Evolutionary conservation across 2,329 filamentous ascomycete genomes (phyloP).

Genomic region (Nemania sp.): DNA sequence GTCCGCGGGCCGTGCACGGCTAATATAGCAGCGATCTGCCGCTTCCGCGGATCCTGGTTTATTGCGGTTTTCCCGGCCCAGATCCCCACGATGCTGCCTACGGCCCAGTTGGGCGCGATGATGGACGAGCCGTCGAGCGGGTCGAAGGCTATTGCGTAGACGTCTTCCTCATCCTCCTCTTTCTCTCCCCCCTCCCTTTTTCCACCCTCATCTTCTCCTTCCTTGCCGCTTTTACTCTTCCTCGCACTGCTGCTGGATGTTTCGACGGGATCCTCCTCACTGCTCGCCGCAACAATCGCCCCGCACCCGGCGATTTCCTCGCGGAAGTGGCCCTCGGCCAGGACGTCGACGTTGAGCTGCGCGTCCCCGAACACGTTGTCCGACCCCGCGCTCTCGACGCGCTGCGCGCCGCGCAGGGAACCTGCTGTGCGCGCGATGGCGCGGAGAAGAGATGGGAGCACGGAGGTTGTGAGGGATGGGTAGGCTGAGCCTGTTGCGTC

Average conservation of each 20-base stretch:
- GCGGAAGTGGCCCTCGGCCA: conserved; percentile 54
- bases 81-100: conserved; percentile 62
- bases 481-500: conserved; percentile 20
- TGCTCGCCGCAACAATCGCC: conserved; percentile 54
- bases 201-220: neutral
- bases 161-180: neutral
- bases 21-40: conserved; percentile 56
- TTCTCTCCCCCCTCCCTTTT: neutral
- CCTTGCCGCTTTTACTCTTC: neutral
- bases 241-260: conserved; percentile 3
- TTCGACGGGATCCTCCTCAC: conserved; percentile 64
- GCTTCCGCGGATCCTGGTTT: conserved; percentile 44
- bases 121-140: conserved; percentile 66
- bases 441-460: conserved; percentile 53
- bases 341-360: conserved; percentile 61
- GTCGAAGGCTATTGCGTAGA: conserved; percentile 64
- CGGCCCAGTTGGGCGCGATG: conserved; percentile 60
- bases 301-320: conserved; percentile 48
- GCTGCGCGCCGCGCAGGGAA: conserved; percentile 48
- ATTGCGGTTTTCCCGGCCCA: conserved; percentile 57
- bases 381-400: conserved; percentile 52
- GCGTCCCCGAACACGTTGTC: conserved; percentile 62
- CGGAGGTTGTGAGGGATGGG: conserved; percentile 44
- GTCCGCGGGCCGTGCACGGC: conserved; percentile 60
- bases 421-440: conserved; percentile 50